Conservation (phyloP, 2,329 filamentous ascomycete species). For the Hypoxylon rubiginosum region DNA sequence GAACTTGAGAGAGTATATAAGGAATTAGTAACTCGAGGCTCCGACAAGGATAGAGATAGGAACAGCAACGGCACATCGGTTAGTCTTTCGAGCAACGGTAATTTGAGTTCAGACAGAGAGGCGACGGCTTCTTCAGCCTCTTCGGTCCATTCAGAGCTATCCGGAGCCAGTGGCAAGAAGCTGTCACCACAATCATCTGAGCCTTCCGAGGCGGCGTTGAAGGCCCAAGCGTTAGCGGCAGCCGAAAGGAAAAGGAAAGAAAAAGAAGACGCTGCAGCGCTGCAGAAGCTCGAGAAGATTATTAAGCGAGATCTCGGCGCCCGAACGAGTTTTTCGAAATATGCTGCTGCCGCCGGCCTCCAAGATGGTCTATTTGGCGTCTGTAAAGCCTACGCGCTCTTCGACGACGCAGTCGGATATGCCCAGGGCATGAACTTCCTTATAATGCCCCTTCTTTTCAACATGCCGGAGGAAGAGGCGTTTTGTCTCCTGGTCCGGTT, state of each 20-base stretch:
- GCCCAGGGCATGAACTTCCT: constrained; percentile 99
- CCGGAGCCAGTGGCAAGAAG: constrained; percentile 68
- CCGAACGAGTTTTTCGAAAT: constrained; percentile 96
- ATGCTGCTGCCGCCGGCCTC: constrained; percentile 88
- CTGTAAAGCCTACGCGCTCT: constrained; percentile 97
- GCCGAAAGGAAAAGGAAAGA: constrained; percentile 82
- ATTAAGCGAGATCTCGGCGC: constrained; percentile 93
- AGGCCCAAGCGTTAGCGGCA: constrained; percentile 73
- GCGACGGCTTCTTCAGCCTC: constrained; percentile 83
- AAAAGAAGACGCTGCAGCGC: constrained; percentile 79
- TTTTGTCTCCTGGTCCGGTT: constrained; percentile 92
- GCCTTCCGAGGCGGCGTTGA: constrained; percentile 74
- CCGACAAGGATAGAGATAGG: constrained; percentile 80
- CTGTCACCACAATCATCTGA: constrained; percentile 71
- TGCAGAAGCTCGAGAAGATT: constrained; percentile 88
- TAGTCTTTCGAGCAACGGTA: constrained; percentile 67
- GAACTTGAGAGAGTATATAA: constrained; percentile 89
- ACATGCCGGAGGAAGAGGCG: constrained; percentile 97
- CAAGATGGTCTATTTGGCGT: constrained; percentile 95
- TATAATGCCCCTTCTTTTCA: constrained; percentile 95
- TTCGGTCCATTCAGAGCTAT: constrained; percentile 84
- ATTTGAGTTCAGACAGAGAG: constrained; percentile 73
- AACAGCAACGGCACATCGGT: constrained; percentile 67
- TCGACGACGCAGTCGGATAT: constrained; percentile 94
- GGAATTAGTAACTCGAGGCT: constrained; percentile 83